Evolutionary conservation across 176 grass and related monocot genomes (phyloP).

Genomic region (Eleusine indica): DNA sequence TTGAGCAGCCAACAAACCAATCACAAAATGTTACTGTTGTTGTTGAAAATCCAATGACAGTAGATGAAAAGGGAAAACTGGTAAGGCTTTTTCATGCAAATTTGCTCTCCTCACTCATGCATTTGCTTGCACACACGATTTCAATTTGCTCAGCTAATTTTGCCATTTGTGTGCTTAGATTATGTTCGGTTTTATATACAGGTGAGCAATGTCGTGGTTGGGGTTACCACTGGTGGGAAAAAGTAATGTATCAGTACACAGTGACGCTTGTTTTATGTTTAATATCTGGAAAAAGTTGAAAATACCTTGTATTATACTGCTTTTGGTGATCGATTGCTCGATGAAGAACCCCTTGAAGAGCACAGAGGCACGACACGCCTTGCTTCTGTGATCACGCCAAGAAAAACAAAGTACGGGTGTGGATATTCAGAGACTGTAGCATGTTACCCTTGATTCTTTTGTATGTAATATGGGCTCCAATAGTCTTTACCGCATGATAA

Average conservation of each 20-base stretch:
- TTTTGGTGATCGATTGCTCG: constrained; percentile 35
- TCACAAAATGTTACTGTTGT: constrained; percentile 71
- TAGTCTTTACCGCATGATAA: constrained; percentile 35
- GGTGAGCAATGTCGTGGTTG: constrained; percentile 81
- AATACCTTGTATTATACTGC: constrained; percentile 47
- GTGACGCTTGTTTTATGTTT: constrained; percentile 39
- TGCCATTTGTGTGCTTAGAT: not conserved
- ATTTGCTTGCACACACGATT: not conserved
- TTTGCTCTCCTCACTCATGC: constrained; percentile 4
- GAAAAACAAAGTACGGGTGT: constrained; percentile 17
- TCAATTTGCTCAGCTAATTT: not conserved
- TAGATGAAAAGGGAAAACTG: constrained; percentile 86
- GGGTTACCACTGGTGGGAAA: constrained; percentile 61
- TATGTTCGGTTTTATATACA: constrained; percentile 24
- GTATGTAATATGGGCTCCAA: constrained; percentile 53
- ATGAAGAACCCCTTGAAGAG: not conserved
- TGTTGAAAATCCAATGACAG: constrained; percentile 92
- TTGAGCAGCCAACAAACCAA: constrained; percentile 44
- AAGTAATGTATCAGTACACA: constrained; percentile 29
- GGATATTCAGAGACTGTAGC: constrained; percentile 34
- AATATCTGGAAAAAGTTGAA: constrained; percentile 33
- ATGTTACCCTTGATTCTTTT: constrained; percentile 52
- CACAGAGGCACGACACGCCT: not conserved
- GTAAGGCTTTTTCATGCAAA: constrained; percentile 36
- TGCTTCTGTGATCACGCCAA: not conserved